Evolutionary conservation across 2,329 filamentous ascomycete genomes (phyloP).

Genomic region (Phialemonium atrogriseum): DNA sequence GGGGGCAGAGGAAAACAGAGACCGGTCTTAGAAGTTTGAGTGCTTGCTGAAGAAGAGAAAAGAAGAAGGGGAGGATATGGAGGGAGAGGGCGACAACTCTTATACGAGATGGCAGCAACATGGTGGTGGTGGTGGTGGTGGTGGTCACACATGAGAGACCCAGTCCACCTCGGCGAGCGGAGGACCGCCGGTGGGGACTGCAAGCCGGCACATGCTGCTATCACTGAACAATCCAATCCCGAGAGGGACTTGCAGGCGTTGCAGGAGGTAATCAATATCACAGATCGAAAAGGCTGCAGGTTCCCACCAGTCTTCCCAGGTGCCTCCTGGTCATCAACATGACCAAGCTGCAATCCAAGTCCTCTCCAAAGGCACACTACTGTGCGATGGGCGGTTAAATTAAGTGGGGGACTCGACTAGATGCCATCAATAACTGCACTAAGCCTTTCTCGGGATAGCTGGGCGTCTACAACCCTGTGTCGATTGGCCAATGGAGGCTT

Average conservation of each 20-base stretch:
- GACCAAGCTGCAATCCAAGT: conserved; percentile 11
- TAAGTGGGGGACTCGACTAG: conserved; percentile 3
- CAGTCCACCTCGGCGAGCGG: conserved; percentile 10
- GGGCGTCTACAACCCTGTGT: conserved; percentile 30
- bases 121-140: conserved; percentile 18
- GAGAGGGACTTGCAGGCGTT: neutral
- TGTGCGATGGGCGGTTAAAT: conserved; percentile 32
- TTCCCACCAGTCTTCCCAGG: conserved; percentile 7
- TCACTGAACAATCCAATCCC: neutral
- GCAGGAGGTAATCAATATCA: conserved; percentile 2
- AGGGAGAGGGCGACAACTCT: conserved; percentile 27
- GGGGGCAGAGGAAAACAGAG: conserved; percentile 38
- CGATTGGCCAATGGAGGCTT: conserved; percentile 21
- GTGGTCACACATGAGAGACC: conserved; percentile 17
- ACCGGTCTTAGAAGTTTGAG: conserved; percentile 44
- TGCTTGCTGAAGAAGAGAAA: conserved; percentile 57
- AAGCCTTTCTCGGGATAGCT: conserved; percentile 21
- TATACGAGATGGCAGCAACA: conserved; percentile 29
- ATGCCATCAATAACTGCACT: conserved; percentile 17
- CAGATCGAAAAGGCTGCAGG: conserved; percentile 1
- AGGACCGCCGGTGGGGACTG: conserved; percentile 2
- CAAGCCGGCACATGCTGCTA: conserved; percentile 1
- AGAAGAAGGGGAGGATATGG: conserved; percentile 33
- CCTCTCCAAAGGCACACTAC: conserved; percentile 20
- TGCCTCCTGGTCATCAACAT: conserved; percentile 3